Base-by-base conservation (phyloP, 2,329 filamentous ascomycete species). In the Fusarium udum region DNA sequence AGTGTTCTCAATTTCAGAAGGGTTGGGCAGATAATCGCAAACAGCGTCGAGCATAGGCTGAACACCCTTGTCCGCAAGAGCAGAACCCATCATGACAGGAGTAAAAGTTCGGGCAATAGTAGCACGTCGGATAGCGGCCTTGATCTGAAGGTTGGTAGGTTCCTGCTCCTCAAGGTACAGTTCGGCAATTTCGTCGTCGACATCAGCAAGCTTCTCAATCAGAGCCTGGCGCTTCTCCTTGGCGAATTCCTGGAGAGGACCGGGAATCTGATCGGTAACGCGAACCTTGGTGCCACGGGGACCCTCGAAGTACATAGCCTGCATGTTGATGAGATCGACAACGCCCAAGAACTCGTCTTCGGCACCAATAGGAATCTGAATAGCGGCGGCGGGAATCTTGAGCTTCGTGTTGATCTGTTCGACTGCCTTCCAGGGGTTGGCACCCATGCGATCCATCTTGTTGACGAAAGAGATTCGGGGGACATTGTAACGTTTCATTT, bases 361-460 rank as follows among this genome's bases (percentile, higher is more conserved):
- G 32, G 90, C 87, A 67, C 96, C 96, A 77, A 99, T 98, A 15
- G 96, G 96, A 31, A 99, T 91, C 84, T 99, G 96, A 48, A 99
- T 89, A 24, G 96, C 96, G 18, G 96, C 96, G 39, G 96, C 96
- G 37, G 93, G 92, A 60, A 98, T 92, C 85, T 95, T 95, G 72
- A 99, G 90, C 85, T 99, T 99, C 78, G 92, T 90, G 85, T 97
- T 98, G 87, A 99, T 98, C 85, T 98, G 95, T 45, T 99, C 95
- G 64, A 99, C 91, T 14, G 95, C 95, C 85, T 97, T 98, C 91
- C 95, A 99, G 14, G 96, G 96, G 81, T 99, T 98, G 74, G 96
- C 94, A 68, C 96, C 96, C 93, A 98, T 98, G 75, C 96, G 92
- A 81, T 99, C 96, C 95, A 99, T 98, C 88, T 99, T 99, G 87